These are phyloP conservation scores for Pneumocystis canis DNA, from an alignment of 1,139 yeast species.

Conservation along the genomic window DNA sequence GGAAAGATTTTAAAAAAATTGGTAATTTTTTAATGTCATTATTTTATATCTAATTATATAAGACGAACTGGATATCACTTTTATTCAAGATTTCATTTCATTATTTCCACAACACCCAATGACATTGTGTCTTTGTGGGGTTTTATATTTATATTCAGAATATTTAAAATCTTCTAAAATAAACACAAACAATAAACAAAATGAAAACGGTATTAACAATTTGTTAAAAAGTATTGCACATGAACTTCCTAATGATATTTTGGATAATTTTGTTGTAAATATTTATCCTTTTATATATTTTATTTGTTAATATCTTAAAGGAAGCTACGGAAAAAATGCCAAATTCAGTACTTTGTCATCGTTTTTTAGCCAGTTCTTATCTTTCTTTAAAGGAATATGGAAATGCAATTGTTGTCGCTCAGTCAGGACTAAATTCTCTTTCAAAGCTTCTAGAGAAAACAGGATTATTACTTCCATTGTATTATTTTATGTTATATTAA, in stretches of 20 bases:
- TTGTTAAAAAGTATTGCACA: background rate
- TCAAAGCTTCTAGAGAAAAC: background rate
- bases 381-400: conserved; percentile 50
- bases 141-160: background rate
- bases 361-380: conserved; percentile 50
- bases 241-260: conserved; percentile 4
- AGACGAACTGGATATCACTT: conserved; percentile 34
- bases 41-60: background rate
- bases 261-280: conserved; percentile 9
- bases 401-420: conserved; percentile 46
- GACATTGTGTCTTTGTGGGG: background rate
- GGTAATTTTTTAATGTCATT: conserved; percentile 3
- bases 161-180: background rate
- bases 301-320: conserved; percentile 29
- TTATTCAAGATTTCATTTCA: conserved; percentile 37
- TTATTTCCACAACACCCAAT: conserved; percentile 44
- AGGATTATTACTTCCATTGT: conserved; percentile 6
- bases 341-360: conserved; percentile 44
- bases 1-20: conserved; percentile 46
- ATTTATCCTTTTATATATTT: conserved; percentile 21
- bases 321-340: conserved; percentile 38
- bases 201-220: background rate
- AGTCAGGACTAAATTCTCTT: conserved; percentile 44
- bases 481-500: background rate
- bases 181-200: background rate